These are phyloP conservation scores for Clohesyomyces aquaticus DNA, from an alignment of 495 filamentous ascomycete genomes.

Conservation along the genomic window DNA sequence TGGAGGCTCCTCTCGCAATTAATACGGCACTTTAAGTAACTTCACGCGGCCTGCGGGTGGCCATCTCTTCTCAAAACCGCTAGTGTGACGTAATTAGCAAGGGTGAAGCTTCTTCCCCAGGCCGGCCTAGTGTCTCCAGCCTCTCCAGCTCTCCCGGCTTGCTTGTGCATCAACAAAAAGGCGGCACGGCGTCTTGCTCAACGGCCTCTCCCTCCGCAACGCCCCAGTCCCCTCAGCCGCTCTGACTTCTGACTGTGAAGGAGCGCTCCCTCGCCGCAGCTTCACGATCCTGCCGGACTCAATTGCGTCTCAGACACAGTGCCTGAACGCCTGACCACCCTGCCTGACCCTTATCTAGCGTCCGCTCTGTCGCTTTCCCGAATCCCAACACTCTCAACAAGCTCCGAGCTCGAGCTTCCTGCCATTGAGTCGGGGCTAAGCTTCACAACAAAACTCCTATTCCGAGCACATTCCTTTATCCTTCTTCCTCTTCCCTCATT, in stretches of 20 bases:
- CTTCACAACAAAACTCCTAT: neutral
- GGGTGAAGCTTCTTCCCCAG: slow-evolving; percentile 8
- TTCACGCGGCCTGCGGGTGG: slow-evolving; percentile 3
- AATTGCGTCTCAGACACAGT: slow-evolving; percentile 12
- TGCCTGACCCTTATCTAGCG: neutral
- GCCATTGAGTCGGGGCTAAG: neutral
- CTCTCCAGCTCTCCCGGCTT: slow-evolving; percentile 29
- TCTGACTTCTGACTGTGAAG: too few relatives aligned
- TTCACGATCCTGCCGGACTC: slow-evolving; percentile 9
- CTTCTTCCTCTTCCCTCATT: slow-evolving; percentile 1
- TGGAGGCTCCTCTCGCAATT: neutral
- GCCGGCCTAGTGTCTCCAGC: neutral
- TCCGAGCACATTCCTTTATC: neutral
- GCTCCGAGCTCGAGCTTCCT: slow-evolving; percentile 5
- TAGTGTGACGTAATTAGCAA: slow-evolving; percentile 4
- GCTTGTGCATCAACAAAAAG: slow-evolving; percentile 20
- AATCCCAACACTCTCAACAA: slow-evolving; percentile 4
- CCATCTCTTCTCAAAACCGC: neutral
- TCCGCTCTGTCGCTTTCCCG: too few relatives aligned
- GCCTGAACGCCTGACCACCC: slow-evolving; percentile 20
- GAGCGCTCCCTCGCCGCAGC: slow-evolving; percentile 13
- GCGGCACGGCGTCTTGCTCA: slow-evolving; percentile 18
- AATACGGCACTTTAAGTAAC: too few relatives aligned
- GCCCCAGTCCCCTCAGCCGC: slow-evolving; percentile 11
- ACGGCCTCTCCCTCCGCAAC: neutral